Base-by-base conservation (phyloP, 148 eudicot species). In the Rhododendron mucronatum region DNA sequence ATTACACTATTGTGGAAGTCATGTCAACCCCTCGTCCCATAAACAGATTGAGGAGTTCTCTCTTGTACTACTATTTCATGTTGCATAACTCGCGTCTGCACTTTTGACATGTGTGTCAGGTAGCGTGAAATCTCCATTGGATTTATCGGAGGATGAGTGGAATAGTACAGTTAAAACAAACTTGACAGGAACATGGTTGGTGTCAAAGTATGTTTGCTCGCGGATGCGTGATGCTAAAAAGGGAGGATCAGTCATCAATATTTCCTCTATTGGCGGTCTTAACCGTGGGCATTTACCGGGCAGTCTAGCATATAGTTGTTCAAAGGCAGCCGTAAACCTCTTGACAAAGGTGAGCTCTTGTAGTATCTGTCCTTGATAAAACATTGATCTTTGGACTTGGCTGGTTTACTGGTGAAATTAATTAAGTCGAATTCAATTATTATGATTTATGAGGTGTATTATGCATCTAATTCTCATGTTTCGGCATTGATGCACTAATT, bases 241-340 rank as follows among this genome's bases (percentile, higher is more conserved):
- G 57, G 87, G 90, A n/a, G 93, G 93, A 73, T 91, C 91, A 47
- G 55, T 91, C 61, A 87, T 91, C 63, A 90, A 90, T 53, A 91
- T 91, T n/a, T 87, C 93, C 14, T 91, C 93, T 53, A 86, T 89
- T 83, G 86, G 85, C 23, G 93, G 93, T 76, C 90, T 90, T 83
- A 55, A 84, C 44, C 91, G 92, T 28, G 92, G 90, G 44, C 88
- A 86, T 2, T 20, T 89, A 50, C 93, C 90, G 2, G 90, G 93
- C 7, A 35, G 81, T 53, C 79, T 87, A 85, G 90, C 88, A 55
- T 91, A 91, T 86, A 51, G 83, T 86, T 30, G 87, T 87, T 88
- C 91, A 10, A 91, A 91, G 84, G 84, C 89, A 78, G 91, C 88
- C 2, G 77, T 90, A 50, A 89, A 90, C 87, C 65, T 87, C 50